These are phyloP conservation scores for Colletotrichum filicis DNA, from an alignment of 2,329 filamentous ascomycete species.

Conservation along the genomic window DNA sequence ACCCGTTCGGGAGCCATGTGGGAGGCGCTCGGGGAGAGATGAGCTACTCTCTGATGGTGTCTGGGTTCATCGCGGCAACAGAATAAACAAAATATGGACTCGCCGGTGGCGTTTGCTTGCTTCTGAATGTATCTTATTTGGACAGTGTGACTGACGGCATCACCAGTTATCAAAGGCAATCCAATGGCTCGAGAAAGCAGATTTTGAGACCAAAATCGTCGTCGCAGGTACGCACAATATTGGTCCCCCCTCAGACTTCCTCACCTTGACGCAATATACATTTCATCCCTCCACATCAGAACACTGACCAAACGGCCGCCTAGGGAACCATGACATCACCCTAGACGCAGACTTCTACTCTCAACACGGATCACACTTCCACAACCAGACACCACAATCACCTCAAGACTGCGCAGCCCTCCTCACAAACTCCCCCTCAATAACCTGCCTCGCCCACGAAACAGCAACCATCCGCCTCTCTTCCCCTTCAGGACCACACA, in stretches of 20 bases:
- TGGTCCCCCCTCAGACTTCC: background rate
- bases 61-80: constrained; percentile 13
- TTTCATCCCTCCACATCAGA: background rate
- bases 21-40: constrained; percentile 12
- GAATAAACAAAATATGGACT: background rate
- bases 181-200: constrained; percentile 73
- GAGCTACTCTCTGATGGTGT: background rate
- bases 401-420: constrained; percentile 64
- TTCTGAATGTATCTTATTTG: background rate
- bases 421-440: constrained; percentile 62
- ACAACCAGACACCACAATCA: constrained; percentile 66
- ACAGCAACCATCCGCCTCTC: constrained; percentile 64
- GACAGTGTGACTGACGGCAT: background rate
- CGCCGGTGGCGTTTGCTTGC: background rate
- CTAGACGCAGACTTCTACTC: constrained; percentile 73
- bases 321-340: constrained; percentile 81
- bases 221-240: constrained; percentile 65
- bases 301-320: background rate
- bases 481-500: constrained; percentile 64
- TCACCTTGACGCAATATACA: background rate
- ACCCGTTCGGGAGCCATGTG: constrained; percentile 1
- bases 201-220: constrained; percentile 77
- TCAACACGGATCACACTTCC: constrained; percentile 63
- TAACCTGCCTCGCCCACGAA: constrained; percentile 74
- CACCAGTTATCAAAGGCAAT: constrained; percentile 66